Evolutionary conservation across 2,329 filamentous ascomycete species (phyloP).

Genomic region (Lecanicillium sp.): DNA sequence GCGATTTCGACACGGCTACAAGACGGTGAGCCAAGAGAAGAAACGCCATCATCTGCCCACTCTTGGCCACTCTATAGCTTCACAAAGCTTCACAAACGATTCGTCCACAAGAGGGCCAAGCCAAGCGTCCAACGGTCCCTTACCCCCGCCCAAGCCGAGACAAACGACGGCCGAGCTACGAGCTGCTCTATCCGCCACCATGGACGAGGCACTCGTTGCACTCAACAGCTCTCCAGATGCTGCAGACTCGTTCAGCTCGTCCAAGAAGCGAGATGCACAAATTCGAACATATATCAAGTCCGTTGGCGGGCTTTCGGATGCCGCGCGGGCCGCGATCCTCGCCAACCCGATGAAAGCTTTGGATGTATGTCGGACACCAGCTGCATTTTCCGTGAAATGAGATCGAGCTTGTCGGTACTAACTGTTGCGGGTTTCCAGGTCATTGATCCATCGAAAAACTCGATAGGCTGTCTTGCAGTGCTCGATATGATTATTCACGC

Average conservation of each 20-base stretch:
- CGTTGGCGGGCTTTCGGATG: constrained; percentile 29
- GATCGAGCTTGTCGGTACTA: too few relatives aligned
- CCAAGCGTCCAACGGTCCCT: too few relatives aligned
- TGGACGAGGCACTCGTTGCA: constrained; percentile 20
- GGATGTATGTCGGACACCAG: too few relatives aligned
- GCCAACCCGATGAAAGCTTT: constrained; percentile 30
- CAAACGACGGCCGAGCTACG: neutral
- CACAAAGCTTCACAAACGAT: too few relatives aligned
- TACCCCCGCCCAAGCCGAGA: too few relatives aligned
- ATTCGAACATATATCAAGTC: constrained; percentile 28
- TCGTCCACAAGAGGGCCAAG: too few relatives aligned
- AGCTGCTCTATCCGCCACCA: constrained; percentile 12
- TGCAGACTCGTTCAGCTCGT: constrained; percentile 15
- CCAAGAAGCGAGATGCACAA: constrained; percentile 30
- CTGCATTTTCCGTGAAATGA: too few relatives aligned
- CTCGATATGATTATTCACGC: constrained; percentile 30
- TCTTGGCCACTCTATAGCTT: too few relatives aligned
- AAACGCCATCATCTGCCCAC: too few relatives aligned
- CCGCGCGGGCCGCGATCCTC: constrained; percentile 22
- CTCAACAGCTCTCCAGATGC: constrained; percentile 35
- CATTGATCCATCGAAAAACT: constrained; percentile 39
- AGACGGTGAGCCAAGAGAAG: too few relatives aligned
- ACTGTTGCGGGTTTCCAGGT: constrained; percentile 21
- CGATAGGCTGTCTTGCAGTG: constrained; percentile 42
- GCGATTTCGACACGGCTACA: too few relatives aligned